Percentiles rank a stretch among this genome's conserved stretches.
phyloP scores from a whole-genome alignment of 305 asterid genomes.

The Petunia hybrid region DNA sequence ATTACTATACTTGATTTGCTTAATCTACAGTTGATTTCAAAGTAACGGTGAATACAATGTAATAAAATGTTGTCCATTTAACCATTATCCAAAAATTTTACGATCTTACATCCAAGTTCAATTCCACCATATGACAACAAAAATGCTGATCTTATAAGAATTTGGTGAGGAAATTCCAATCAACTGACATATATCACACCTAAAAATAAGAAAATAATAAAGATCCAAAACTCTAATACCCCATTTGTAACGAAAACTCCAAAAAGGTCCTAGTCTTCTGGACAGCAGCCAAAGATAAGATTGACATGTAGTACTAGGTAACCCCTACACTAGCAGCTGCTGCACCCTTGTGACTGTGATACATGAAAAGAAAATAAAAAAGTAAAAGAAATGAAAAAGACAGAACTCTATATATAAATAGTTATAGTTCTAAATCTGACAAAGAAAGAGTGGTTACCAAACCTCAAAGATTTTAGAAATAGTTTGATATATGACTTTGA shows the following conservation, averaged over 20 bases:
- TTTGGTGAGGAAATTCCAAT: not conserved
- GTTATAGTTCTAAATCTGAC: not conserved
- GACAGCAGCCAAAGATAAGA: not conserved
- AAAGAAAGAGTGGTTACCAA: not conserved
- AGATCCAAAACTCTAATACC: not conserved
- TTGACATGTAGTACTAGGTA: not conserved
- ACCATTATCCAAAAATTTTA: not conserved
- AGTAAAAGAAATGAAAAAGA: slow-evolving; percentile 3
- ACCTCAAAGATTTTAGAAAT: not conserved
- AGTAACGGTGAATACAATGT: not conserved
- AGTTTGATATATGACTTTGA: not conserved
- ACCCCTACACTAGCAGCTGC: not conserved
- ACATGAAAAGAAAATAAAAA: not conserved
- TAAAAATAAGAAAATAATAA: not conserved
- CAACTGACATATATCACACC: not conserved
- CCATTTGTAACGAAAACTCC: not conserved
- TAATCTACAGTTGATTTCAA: not conserved
- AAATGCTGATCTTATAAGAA: not conserved
- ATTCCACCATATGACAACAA: not conserved
- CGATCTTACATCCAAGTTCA: not conserved
- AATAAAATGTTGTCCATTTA: not conserved
- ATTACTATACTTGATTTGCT: not conserved
- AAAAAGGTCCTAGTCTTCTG: not conserved
- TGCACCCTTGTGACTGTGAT: not conserved
- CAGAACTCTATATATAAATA: not conserved